Percentiles rank a stretch among this genome's conserved stretches.
phyloP scores from a whole-genome alignment of 1,284 basidiomycete genomes.

The Irpex lacteus region DNA sequence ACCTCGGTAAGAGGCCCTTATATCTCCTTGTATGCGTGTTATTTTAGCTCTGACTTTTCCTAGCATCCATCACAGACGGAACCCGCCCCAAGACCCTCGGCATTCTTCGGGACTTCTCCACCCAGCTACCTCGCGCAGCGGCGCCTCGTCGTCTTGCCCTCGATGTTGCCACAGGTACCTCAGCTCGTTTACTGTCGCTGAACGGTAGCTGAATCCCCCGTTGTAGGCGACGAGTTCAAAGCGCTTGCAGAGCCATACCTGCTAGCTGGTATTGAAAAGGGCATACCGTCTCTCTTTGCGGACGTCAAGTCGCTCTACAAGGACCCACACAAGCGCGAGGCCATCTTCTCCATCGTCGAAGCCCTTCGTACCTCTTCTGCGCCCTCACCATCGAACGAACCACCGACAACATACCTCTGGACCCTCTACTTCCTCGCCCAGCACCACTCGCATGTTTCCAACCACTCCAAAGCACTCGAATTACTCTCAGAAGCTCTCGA shows the following conservation, averaged over 20 bases:
- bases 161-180: conserved; percentile 53
- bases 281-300: conserved; percentile 92
- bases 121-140: conserved; percentile 65
- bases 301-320: conserved; percentile 88
- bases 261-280: conserved; percentile 71
- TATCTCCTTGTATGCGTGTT: conserved; percentile 7
- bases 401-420: conserved; percentile 93
- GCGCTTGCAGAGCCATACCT: conserved; percentile 72
- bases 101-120: conserved; percentile 57
- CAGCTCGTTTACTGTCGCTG: conserved; percentile 16
- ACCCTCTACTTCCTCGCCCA: conserved; percentile 93
- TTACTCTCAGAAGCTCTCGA: conserved; percentile 66
- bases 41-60: neutral
- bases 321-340: conserved; percentile 59
- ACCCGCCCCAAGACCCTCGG: conserved; percentile 53
- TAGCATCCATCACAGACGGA: conserved; percentile 38
- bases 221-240: conserved; percentile 62
- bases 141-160: conserved; percentile 76
- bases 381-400: conserved; percentile 36
- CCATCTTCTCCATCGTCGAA: conserved; percentile 75
- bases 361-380: conserved; percentile 35
- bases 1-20: conserved; percentile 48
- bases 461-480: conserved; percentile 58
- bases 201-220: neutral
- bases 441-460: conserved; percentile 73